Conservation (phyloP, 78 protist species). For the Planoprotostelium fungivorum region DNA sequence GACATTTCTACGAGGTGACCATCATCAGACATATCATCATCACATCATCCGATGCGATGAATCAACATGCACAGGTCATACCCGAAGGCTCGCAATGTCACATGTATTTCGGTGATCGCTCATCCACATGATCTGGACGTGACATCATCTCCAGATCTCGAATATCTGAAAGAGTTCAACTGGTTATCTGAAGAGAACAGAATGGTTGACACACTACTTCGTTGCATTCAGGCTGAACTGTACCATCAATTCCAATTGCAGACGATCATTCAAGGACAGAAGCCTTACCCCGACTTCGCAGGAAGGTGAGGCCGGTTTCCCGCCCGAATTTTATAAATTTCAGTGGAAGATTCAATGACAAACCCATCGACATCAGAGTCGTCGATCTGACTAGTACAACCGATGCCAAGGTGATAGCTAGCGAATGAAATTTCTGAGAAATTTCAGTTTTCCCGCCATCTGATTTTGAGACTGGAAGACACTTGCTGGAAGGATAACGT, state of each 20-base stretch:
- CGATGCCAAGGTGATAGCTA: background rate
- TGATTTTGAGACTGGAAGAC: background rate
- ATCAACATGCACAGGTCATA: background rate
- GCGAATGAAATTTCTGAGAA: background rate
- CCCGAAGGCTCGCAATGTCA: background rate
- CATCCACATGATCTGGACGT: background rate
- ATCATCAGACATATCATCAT: background rate
- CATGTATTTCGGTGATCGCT: background rate
- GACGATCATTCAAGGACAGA: background rate
- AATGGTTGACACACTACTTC: background rate
- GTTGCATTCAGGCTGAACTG: background rate
- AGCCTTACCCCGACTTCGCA: background rate
- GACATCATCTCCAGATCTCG: background rate
- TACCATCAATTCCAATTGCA: background rate
- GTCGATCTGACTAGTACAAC: background rate
- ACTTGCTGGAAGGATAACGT: background rate
- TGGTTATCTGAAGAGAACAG: background rate
- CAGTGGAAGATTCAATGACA: too few species aligned
- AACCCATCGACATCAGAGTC: background rate
- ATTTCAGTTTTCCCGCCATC: background rate
- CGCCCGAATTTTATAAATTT: too few species aligned
- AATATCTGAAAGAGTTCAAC: background rate
- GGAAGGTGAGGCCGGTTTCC: too few species aligned
- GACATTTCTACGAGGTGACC: background rate
- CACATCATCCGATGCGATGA: background rate